Conservation (phyloP, 2,329 filamentous ascomycete genomes). For the Apiospora arundinis region DNA sequence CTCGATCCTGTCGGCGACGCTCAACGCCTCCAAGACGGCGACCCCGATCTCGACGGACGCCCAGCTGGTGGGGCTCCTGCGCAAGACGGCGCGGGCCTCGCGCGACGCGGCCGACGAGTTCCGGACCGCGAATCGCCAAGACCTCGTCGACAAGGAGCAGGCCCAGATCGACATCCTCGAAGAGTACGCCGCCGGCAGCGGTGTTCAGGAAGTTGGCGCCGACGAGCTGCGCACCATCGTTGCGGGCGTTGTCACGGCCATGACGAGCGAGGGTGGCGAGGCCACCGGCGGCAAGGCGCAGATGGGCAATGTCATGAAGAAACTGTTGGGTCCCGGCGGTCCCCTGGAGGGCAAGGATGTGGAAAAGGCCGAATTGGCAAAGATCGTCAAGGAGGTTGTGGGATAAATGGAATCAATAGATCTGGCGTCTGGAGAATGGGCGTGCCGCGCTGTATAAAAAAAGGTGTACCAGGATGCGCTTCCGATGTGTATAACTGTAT, state of each 20-base stretch:
- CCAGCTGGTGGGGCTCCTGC: constrained; percentile 71
- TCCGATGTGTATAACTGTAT: background rate
- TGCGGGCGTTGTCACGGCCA: constrained; percentile 54
- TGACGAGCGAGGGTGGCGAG: constrained; percentile 54
- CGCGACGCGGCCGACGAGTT: constrained; percentile 70
- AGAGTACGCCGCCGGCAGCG: constrained; percentile 66
- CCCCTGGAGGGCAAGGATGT: constrained; percentile 68
- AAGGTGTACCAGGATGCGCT: too few relatives aligned
- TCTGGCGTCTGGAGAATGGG: constrained; percentile 85
- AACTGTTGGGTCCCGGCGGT: constrained; percentile 56
- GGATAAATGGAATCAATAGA: constrained; percentile 66
- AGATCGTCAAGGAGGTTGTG: constrained; percentile 61
- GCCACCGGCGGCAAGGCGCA: constrained; percentile 49
- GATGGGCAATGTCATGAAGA: constrained; percentile 69
- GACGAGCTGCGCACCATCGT: constrained; percentile 65
- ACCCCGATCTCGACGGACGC: constrained; percentile 74
- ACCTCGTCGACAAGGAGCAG: constrained; percentile 75
- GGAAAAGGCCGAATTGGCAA: constrained; percentile 66
- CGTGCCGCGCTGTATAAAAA: constrained; percentile 49
- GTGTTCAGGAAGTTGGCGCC: constrained; percentile 62
- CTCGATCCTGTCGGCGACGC: constrained; percentile 70
- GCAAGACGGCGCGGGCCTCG: constrained; percentile 64
- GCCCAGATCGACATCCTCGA: constrained; percentile 69
- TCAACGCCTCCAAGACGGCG: constrained; percentile 77
- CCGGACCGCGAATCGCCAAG: constrained; percentile 65